Conservation (phyloP, 352 stramenopile genomes). For the Thalassiosira pacifica region DNA sequence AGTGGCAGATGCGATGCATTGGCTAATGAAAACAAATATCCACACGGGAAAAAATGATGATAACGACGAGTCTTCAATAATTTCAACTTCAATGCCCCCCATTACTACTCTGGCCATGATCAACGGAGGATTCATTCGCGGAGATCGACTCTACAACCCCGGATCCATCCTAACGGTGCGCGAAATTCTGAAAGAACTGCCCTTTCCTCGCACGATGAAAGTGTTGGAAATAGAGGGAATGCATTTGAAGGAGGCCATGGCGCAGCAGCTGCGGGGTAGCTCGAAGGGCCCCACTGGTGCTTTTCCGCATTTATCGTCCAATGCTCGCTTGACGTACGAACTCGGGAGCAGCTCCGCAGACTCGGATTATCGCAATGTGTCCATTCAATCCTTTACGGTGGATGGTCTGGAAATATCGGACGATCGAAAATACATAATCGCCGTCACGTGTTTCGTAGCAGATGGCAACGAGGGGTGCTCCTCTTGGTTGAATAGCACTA, state of each 20-base stretch:
- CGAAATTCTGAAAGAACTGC: conserved; percentile 89
- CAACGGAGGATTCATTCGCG: conserved; percentile 91
- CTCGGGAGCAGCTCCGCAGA: not conserved
- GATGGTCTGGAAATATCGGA: conserved; percentile 61
- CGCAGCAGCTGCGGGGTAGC: conserved; percentile 88
- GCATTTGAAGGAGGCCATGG: conserved; percentile 87
- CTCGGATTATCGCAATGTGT: conserved; percentile 12
- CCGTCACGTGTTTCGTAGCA: conserved; percentile 89
- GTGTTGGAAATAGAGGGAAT: conserved; percentile 86
- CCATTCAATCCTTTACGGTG: conserved; percentile 58
- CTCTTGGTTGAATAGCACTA: conserved; percentile 86
- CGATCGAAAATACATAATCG: conserved; percentile 80
- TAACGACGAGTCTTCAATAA: not conserved
- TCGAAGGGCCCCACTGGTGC: conserved; percentile 87
- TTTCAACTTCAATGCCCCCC: too few species aligned
- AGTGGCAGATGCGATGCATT: conserved; percentile 88
- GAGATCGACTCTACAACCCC: conserved; percentile 88
- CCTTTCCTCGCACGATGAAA: conserved; percentile 88
- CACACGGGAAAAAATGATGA: not conserved
- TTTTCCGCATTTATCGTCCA: conserved; percentile 88
- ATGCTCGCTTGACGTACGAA: conserved; percentile 57
- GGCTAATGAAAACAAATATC: conserved; percentile 72
- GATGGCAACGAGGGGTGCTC: conserved; percentile 88
- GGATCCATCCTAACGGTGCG: conserved; percentile 87
- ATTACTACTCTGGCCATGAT: conserved; percentile 88